Percentiles rank a stretch among this genome's conserved stretches.
Evolutionary conservation across 1,284 basidiomycete species (phyloP).

Genomic region (Melampsora americana): DNA sequence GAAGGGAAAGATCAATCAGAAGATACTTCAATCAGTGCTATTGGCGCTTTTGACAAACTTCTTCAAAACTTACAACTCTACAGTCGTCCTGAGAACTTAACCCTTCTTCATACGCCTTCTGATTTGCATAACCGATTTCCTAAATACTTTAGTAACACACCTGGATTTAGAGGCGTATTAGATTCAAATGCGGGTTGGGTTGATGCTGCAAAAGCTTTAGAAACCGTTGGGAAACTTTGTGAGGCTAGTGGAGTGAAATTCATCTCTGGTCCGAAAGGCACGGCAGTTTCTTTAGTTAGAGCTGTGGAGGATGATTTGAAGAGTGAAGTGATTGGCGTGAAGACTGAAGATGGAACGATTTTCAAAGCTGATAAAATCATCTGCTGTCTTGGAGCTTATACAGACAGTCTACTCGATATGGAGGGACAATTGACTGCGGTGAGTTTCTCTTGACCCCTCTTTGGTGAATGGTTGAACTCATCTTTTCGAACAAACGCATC

Average conservation of each 20-base stretch:
- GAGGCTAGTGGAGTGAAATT: constrained; percentile 20
- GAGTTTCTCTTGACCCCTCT: background rate
- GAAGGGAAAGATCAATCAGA: no score
- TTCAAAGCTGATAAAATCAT: constrained; percentile 33
- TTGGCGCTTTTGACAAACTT: constrained; percentile 24
- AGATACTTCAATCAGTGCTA: constrained; percentile 21
- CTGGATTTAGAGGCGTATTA: constrained; percentile 35
- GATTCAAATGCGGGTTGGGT: constrained; percentile 40
- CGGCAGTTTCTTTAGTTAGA: constrained; percentile 23
- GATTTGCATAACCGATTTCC: constrained; percentile 6
- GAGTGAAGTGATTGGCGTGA: constrained; percentile 26
- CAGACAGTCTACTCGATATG: constrained; percentile 40
- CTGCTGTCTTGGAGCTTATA: constrained; percentile 29
- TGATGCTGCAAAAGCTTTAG: constrained; percentile 32
- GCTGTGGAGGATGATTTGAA: background rate
- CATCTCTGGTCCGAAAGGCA: constrained; percentile 22
- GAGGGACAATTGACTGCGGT: constrained; percentile 38
- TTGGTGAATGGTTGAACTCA: no score
- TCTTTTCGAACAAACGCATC: background rate
- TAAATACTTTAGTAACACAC: constrained; percentile 23
- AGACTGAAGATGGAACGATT: constrained; percentile 30
- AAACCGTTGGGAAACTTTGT: constrained; percentile 17
- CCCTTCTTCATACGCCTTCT: constrained; percentile 8
- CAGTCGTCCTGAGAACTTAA: constrained; percentile 8
- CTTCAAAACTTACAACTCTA: constrained; percentile 17